Evolutionary conservation across 495 filamentous ascomycete species (phyloP).

Genomic region (Hypomontagnella monticulosa): DNA sequence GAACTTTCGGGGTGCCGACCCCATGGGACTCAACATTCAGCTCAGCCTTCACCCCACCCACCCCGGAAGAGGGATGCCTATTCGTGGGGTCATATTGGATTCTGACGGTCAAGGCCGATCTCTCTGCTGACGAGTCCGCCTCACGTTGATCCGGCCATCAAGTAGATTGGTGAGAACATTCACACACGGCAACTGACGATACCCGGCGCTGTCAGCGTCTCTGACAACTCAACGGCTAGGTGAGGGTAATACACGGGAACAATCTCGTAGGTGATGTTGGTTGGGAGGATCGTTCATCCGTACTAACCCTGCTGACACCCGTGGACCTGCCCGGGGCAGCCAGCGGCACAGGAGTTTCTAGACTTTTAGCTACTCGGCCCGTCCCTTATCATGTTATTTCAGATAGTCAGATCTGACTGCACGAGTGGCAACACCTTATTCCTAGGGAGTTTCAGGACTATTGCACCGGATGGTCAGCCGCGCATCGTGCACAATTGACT

Average conservation of each 20-base stretch:
- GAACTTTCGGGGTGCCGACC: conserved; percentile 35
- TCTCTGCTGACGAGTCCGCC: conserved; percentile 37
- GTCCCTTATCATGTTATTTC: conserved; percentile 42
- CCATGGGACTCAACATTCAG: conserved; percentile 38
- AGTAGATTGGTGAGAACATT: conserved; percentile 26
- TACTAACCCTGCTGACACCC: conserved; percentile 29
- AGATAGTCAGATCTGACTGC: conserved; percentile 37
- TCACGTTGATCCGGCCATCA: conserved; percentile 31
- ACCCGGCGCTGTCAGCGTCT: conserved; percentile 28
- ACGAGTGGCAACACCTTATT: conserved; percentile 35
- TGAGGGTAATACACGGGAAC: conserved; percentile 38
- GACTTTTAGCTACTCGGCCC: conserved; percentile 31
- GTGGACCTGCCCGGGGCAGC: background rate
- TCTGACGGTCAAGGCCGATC: conserved; percentile 37
- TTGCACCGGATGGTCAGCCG: conserved; percentile 35
- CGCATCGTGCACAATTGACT: conserved; percentile 24
- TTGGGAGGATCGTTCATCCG: conserved; percentile 14
- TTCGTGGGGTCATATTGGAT: conserved; percentile 41
- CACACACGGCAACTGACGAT: conserved; percentile 15
- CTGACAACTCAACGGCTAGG: conserved; percentile 14
- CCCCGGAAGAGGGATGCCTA: conserved; percentile 11
- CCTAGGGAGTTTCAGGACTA: conserved; percentile 26
- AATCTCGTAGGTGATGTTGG: conserved; percentile 18
- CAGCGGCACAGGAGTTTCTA: conserved; percentile 30
- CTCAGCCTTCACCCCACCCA: conserved; percentile 38